Percentiles rank a stretch among this genome's conserved stretches.
Conservation (phyloP, 495 filamentous ascomycete species). For the Letharia lupina region DNA sequence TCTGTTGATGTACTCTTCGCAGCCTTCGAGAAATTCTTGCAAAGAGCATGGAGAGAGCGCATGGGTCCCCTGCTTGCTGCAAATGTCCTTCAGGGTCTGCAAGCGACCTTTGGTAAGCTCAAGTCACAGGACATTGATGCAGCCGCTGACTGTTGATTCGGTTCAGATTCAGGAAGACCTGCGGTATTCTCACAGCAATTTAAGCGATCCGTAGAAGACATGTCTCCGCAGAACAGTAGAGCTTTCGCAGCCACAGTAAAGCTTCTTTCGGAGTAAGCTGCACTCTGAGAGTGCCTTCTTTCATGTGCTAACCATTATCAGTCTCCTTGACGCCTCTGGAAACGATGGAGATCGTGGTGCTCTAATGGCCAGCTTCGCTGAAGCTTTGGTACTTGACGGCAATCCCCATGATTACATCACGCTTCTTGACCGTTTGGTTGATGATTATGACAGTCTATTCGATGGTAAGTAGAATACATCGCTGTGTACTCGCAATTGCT, state of each 20-base stretch:
- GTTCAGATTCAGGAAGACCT: constrained; percentile 16
- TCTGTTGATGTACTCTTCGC: constrained; percentile 84
- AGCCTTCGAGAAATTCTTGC: constrained; percentile 90
- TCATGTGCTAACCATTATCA: not conserved
- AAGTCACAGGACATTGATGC: not conserved
- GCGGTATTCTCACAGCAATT: constrained; percentile 80
- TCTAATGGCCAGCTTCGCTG: constrained; percentile 82
- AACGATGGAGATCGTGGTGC: constrained; percentile 90
- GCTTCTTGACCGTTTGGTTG: constrained; percentile 82
- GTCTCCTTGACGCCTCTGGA: constrained; percentile 79
- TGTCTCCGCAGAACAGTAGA: constrained; percentile 86
- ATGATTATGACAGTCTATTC: constrained; percentile 84
- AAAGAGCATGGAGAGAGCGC: constrained; percentile 77
- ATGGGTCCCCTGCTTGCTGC: constrained; percentile 73
- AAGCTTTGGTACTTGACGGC: constrained; percentile 70
- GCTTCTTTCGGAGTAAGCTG: constrained; percentile 57
- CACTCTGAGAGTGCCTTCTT: not conserved
- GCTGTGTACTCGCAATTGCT: not conserved
- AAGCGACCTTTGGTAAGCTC: constrained; percentile 51
- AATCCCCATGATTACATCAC: constrained; percentile 79
- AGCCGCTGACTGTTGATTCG: constrained; percentile 15
- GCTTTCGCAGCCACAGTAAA: constrained; percentile 79
- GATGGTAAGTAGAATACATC: constrained; percentile 34
- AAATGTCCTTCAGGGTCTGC: constrained; percentile 57
- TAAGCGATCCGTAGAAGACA: constrained; percentile 61